A percentile compares a stretch with the other conserved stretches of the same genome.
Evolutionary conservation across 129 eudicot genomes (phyloP).

Genomic region (Rutidosis leptorrhynchoides): DNA sequence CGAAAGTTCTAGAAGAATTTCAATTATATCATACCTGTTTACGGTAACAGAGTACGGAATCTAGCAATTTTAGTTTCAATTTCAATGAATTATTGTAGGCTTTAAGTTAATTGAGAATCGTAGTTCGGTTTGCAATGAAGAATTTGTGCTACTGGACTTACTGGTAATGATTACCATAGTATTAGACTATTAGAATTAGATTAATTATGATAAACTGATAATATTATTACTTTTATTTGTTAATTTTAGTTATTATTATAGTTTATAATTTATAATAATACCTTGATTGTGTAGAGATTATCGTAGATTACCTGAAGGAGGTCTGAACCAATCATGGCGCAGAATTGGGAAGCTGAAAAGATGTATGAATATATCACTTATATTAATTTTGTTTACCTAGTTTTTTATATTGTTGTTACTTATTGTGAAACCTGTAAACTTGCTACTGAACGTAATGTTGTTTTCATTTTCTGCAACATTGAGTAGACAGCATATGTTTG

Average conservation of each 20-base stretch:
- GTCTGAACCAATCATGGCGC: conserved; percentile 52
- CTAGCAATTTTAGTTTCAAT: background rate
- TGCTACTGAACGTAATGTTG: background rate
- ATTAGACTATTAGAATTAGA: background rate
- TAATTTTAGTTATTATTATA: too few relatives aligned
- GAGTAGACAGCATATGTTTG: background rate
- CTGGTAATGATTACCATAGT: background rate
- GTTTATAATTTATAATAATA: background rate
- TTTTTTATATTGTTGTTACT: background rate
- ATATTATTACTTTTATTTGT: background rate
- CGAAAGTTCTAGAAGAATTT: too few relatives aligned
- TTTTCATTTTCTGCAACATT: background rate
- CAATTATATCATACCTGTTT: too few relatives aligned
- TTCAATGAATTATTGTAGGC: background rate
- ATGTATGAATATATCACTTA: conserved; percentile 41
- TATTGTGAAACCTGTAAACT: background rate
- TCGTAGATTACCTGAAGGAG: background rate
- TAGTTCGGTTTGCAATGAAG: background rate
- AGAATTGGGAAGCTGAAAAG: conserved; percentile 97
- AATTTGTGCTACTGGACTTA: background rate
- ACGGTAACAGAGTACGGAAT: too few relatives aligned
- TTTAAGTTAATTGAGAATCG: background rate
- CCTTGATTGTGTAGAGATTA: background rate
- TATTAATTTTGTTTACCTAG: background rate
- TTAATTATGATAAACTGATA: too few relatives aligned